Conservation (phyloP, 345 rosid species). For the Geranium brycei region DNA sequence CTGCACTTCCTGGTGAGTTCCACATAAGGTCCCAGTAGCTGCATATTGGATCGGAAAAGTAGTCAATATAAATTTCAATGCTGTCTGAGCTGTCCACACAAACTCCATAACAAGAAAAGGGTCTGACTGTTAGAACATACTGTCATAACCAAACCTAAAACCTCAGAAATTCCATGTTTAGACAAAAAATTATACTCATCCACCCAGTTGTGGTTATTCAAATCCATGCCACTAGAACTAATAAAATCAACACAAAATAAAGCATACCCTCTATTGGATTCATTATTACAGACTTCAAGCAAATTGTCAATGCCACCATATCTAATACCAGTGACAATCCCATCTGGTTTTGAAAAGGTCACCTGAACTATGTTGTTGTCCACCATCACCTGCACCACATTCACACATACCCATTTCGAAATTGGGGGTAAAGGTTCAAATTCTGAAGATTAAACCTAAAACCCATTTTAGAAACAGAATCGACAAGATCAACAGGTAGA, state of each 20-base stretch:
- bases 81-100: neutral
- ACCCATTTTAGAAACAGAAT: neutral
- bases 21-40: constrained; percentile 84
- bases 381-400: constrained; percentile 35
- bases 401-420: neutral
- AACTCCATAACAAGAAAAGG: too few species aligned
- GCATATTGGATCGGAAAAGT: constrained; percentile 9
- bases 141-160: neutral
- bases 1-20: constrained; percentile 64
- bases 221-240: neutral
- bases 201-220: neutral
- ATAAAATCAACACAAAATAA: neutral
- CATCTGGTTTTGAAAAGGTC: constrained; percentile 42
- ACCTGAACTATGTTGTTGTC: constrained; percentile 42
- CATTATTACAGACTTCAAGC: constrained; percentile 36
- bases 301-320: constrained; percentile 40
- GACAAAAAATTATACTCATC: too few species aligned
- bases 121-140: too few species aligned
- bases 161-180: neutral
- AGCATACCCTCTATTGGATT: constrained; percentile 39
- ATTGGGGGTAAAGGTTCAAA: neutral
- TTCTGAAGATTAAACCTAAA: too few species aligned
- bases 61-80: constrained; percentile 1
- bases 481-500: neutral
- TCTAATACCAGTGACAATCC: constrained; percentile 34